Percentiles rank a stretch among this genome's conserved stretches.
Conservation (phyloP, 345 rosid genomes). For the Melaleuca quinquenervia region DNA sequence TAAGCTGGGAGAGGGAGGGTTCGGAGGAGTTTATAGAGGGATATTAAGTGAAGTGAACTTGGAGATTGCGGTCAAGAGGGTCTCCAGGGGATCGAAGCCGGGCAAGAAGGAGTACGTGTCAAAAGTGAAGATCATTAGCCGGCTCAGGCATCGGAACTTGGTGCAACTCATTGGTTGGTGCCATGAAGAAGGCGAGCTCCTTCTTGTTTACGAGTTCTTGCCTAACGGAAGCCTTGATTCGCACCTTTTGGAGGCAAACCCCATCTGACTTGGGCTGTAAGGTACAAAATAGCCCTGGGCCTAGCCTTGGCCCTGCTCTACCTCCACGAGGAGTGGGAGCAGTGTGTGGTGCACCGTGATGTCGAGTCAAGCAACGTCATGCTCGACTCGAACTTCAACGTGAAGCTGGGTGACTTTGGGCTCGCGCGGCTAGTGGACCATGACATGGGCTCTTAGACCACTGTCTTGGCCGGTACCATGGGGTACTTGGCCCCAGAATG, state of each 20-base stretch:
- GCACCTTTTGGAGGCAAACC: slow-evolving; percentile 24
- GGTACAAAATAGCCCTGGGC: slow-evolving; percentile 33
- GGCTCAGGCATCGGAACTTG: slow-evolving; percentile 35
- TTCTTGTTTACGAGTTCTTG: slow-evolving; percentile 44
- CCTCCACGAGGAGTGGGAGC: slow-evolving; percentile 50
- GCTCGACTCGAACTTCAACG: slow-evolving; percentile 39
- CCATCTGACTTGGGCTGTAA: slow-evolving; percentile 10
- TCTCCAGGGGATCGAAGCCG: slow-evolving; percentile 30
- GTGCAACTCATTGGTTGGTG: slow-evolving; percentile 55
- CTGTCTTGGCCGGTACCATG: slow-evolving; percentile 30
- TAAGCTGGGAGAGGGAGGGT: slow-evolving; percentile 50
- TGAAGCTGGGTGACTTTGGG: slow-evolving; percentile 45
- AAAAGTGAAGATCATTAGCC: slow-evolving; percentile 44
- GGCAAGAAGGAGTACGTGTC: slow-evolving; percentile 32
- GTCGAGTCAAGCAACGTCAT: slow-evolving; percentile 38
- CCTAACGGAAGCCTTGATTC: slow-evolving; percentile 43
- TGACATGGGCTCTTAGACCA: slow-evolving; percentile 21
- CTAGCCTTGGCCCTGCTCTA: slow-evolving; percentile 33
- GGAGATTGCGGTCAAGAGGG: slow-evolving; percentile 40
- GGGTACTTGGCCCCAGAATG: slow-evolving; percentile 32
- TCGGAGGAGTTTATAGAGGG: slow-evolving; percentile 47
- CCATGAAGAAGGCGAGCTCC: slow-evolving; percentile 29
- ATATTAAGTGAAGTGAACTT: slow-evolving; percentile 9
- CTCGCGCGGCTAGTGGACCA: slow-evolving; percentile 26
- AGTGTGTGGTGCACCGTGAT: slow-evolving; percentile 42